Evolutionary conservation across 345 rosid genomes (phyloP).

Genomic region (Sisymbrium irio): DNA sequence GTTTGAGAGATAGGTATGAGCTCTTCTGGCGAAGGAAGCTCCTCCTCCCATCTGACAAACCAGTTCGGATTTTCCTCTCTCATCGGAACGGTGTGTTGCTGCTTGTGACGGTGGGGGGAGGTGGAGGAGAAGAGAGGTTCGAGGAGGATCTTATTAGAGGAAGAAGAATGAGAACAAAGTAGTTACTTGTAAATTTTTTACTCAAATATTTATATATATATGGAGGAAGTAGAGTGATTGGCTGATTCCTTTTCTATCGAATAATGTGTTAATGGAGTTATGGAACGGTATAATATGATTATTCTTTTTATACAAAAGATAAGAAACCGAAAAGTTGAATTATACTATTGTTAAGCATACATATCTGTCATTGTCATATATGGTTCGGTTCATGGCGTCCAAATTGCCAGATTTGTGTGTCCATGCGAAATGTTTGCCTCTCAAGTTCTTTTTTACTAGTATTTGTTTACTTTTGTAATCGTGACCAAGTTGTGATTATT

Average conservation of each 20-base stretch:
- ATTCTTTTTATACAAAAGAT: not conserved
- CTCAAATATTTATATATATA: not conserved
- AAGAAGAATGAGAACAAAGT: slow-evolving; percentile 10
- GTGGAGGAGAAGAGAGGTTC: slow-evolving; percentile 16
- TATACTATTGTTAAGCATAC: slow-evolving; percentile 1
- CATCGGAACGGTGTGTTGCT: slow-evolving; percentile 10
- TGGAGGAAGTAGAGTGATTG: slow-evolving; percentile 5
- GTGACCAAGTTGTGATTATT: slow-evolving; percentile 8
- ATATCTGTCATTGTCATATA: slow-evolving; percentile 29
- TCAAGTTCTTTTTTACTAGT: not conserved
- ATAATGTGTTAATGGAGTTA: slow-evolving; percentile 31
- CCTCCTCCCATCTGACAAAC: slow-evolving; percentile 29
- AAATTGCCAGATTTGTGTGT: slow-evolving; percentile 28
- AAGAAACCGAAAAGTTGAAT: not conserved
- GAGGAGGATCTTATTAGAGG: slow-evolving; percentile 21
- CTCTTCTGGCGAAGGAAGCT: slow-evolving; percentile 32
- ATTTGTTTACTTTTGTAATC: not conserved
- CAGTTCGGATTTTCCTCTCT: slow-evolving; percentile 36
- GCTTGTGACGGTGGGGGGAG: not conserved
- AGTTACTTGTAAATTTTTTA: not conserved
- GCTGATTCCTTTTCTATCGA: slow-evolving; percentile 33
- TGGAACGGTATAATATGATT: slow-evolving; percentile 22
- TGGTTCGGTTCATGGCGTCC: slow-evolving; percentile 38
- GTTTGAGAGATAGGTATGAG: slow-evolving; percentile 70
- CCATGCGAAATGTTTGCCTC: slow-evolving; percentile 22